Conservation (phyloP, 2,329 filamentous ascomycete genomes). For the Aspergillus chevalieri region DNA sequence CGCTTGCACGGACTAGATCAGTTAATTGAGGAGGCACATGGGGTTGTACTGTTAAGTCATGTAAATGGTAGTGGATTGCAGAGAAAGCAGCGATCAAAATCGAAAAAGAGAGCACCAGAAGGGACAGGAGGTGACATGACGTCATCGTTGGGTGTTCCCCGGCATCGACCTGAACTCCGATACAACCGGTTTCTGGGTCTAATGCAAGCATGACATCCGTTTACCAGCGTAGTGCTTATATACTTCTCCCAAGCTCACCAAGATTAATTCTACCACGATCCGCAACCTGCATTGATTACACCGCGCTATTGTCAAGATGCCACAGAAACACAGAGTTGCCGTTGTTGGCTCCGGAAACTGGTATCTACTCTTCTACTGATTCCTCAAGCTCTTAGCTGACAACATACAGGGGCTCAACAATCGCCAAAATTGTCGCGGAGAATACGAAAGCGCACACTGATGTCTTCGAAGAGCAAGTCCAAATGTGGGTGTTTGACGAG, state of each 20-base stretch:
- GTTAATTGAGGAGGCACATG: no score
- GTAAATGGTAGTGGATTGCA: no score
- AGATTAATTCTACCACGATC: no score
- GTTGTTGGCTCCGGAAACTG: slow-evolving; percentile 93
- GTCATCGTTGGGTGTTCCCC: no score
- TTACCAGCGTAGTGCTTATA: not conserved
- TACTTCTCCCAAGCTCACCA: not conserved
- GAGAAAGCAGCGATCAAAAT: no score
- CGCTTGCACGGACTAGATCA: no score
- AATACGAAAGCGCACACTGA: not conserved
- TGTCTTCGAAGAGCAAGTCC: slow-evolving; percentile 39
- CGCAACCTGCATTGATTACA: not conserved
- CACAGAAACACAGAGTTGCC: slow-evolving; percentile 40
- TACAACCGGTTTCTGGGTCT: not conserved
- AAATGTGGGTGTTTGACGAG: slow-evolving; percentile 97
- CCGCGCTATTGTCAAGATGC: not conserved
- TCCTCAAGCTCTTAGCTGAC: slow-evolving; percentile 23
- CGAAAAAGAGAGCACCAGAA: no score
- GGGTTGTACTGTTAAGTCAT: no score
- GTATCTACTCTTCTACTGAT: slow-evolving; percentile 47
- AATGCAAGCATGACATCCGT: not conserved
- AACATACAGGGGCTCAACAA: not conserved
- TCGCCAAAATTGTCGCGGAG: not conserved
- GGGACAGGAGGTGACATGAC: no score
- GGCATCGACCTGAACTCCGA: no score